Conservation (phyloP, 176 grass and related monocot genomes). For the Ananas comosus region DNA sequence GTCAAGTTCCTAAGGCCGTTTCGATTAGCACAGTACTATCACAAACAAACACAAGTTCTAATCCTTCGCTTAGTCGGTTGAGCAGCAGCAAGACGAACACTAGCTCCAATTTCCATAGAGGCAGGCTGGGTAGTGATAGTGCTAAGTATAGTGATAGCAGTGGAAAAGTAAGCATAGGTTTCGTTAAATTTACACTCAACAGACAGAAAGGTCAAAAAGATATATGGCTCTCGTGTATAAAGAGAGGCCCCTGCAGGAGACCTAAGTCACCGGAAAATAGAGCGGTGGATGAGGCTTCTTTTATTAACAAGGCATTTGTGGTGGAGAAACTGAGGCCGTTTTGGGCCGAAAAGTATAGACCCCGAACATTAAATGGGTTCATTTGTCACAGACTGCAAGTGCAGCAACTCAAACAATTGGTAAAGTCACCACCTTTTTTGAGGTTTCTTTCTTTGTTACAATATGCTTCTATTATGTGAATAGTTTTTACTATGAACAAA, state of each 20-base stretch:
- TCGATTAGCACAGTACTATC: constrained; percentile 32
- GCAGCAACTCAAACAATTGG: constrained; percentile 58
- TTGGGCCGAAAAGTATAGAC: constrained; percentile 62
- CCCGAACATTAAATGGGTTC: constrained; percentile 41
- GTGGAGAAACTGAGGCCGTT: constrained; percentile 51
- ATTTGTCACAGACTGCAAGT: constrained; percentile 56
- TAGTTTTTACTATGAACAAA: no score
- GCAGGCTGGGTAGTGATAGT: constrained; percentile 32
- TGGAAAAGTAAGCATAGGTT: constrained; percentile 41
- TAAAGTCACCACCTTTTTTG: constrained; percentile 12
- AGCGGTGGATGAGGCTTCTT: constrained; percentile 29
- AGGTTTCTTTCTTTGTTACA: background rate
- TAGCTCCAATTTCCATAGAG: constrained; percentile 25
- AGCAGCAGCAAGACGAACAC: constrained; percentile 25
- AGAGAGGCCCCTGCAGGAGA: constrained; percentile 40
- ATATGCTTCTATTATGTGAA: background rate
- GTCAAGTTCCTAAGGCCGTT: constrained; percentile 22
- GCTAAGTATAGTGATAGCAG: constrained; percentile 52
- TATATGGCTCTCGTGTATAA: constrained; percentile 53
- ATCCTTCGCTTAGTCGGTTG: constrained; percentile 25
- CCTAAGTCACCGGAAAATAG: constrained; percentile 20
- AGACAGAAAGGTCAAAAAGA: constrained; percentile 49
- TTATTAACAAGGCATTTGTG: constrained; percentile 50
- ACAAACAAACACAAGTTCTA: constrained; percentile 35
- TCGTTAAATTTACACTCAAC: constrained; percentile 52